Evolutionary conservation across 2,329 filamentous ascomycete species (phyloP).

Genomic region (Xylaria hypoxylon): DNA sequence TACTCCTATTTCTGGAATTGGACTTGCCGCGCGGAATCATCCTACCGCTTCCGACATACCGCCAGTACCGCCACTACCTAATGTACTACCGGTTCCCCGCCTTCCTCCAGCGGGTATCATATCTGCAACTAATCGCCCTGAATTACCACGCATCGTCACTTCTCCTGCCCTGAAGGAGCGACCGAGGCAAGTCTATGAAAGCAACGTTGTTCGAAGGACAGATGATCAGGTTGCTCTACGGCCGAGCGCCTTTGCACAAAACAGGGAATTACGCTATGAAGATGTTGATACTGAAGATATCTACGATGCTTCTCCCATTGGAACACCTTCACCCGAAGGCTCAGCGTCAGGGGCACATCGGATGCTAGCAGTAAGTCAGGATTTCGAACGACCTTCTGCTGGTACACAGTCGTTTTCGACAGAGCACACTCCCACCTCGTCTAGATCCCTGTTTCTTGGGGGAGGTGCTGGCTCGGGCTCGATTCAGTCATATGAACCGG

Average conservation of each 20-base stretch:
- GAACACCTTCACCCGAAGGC: slow-evolving; percentile 42
- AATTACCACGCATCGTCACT: slow-evolving; percentile 49
- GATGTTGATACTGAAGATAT: slow-evolving; percentile 43
- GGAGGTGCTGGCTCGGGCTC: slow-evolving; percentile 38
- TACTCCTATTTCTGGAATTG: slow-evolving; percentile 55
- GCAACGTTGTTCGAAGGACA: slow-evolving; percentile 29
- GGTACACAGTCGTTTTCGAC: slow-evolving; percentile 42
- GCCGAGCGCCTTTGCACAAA: slow-evolving; percentile 8
- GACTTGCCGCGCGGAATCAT: slow-evolving; percentile 23
- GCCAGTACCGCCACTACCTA: slow-evolving; percentile 40
- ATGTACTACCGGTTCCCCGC: slow-evolving; percentile 30
- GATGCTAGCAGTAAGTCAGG: slow-evolving; percentile 43
- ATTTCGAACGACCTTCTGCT: slow-evolving; percentile 43
- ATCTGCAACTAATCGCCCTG: slow-evolving; percentile 42
- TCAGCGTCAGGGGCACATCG: slow-evolving; percentile 43
- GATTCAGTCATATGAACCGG: slow-evolving; percentile 37
- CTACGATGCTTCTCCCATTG: slow-evolving; percentile 48
- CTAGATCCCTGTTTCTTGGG: slow-evolving; percentile 38
- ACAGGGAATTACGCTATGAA: slow-evolving; percentile 11
- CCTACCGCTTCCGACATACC: slow-evolving; percentile 36
- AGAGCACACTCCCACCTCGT: slow-evolving; percentile 43
- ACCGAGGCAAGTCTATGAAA: slow-evolving; percentile 41
- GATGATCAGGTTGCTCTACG: slow-evolving; percentile 5
- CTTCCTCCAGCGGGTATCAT: slow-evolving; percentile 18
- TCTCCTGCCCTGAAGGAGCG: slow-evolving; percentile 39